Base-by-base conservation (phyloP, 208 protist species). In the Leishmania guyanensis region DNA sequence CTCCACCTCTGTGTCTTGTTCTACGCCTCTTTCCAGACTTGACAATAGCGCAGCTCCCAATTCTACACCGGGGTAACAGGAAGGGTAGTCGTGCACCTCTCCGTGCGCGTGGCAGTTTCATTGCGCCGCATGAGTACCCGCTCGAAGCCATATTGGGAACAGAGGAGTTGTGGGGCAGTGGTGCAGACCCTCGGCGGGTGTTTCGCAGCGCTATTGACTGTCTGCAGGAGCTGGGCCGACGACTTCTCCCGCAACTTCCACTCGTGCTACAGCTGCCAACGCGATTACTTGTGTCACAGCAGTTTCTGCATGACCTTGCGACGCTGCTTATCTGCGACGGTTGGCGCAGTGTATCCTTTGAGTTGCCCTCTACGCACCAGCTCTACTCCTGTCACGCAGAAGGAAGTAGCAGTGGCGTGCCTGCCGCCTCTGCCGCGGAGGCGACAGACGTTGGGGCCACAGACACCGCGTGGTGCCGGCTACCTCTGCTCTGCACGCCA, bases 21-120 rank as follows among this genome's bases (percentile, higher is more conserved):
- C 80, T 93, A 50, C 84, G 90, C 0, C 85, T 93, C 5, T 93
- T 91, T 70, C 90, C 90, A 5, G 90, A 93, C 54, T 74, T 85
- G 56, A 80, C 81, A 20, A 54, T 92, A 0, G 90, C 90, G 5
- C 86, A 84, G 60, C 78, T 91, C 33, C 78, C 83, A 46, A 16
- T 26, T 36, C 2, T 50, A 14, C 50, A 6, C n/a, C 50, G 73
- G 26, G 4, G 74, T 2, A 17, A 53, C 29, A 29, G 0, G 75
- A 60, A 29, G 33, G n/a, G 8, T 33, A 33, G 39, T 3, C 29
- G 26, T 3, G 20, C 46, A 16, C 84, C 69, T 73, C 69, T 76
- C 48, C 73, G 20, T 56, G 74, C 62, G 22, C 12, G 69, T 46
- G 20, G 9, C 26, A 36, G 69, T 10, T 51, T 53, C 26, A 54